Conservation (phyloP, 2,329 filamentous ascomycete genomes). For the Dothistroma pini region DNA sequence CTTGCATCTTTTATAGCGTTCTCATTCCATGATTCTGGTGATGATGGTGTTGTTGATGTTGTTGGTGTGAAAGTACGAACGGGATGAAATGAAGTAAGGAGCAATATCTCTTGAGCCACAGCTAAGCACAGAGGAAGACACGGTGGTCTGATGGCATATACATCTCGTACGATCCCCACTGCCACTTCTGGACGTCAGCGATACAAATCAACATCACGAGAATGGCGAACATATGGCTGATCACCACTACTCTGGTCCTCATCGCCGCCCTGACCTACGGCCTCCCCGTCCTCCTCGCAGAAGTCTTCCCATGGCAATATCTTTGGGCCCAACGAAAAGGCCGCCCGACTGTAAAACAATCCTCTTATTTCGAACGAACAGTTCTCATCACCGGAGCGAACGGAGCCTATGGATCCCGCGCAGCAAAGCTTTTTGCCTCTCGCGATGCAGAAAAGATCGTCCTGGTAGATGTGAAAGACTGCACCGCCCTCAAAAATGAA, state of each 20-base stretch:
- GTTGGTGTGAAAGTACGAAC: too few species aligned
- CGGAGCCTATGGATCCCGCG: slow-evolving; percentile 14
- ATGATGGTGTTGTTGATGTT: too few species aligned
- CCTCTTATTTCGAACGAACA: slow-evolving; percentile 8
- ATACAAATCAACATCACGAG: neutral
- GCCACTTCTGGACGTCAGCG: neutral
- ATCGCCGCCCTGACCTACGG: neutral
- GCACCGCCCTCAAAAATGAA: slow-evolving; percentile 7
- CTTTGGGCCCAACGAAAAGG: slow-evolving; percentile 9
- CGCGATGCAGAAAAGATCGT: slow-evolving; percentile 10
- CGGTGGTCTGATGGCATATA: too few species aligned
- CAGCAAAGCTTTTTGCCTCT: slow-evolving; percentile 8
- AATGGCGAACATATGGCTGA: neutral
- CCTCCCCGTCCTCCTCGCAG: slow-evolving; percentile 10
- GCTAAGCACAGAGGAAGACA: too few species aligned
- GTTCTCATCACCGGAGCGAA: slow-evolving; percentile 11
- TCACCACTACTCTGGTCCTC: neutral
- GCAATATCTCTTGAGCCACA: too few species aligned
- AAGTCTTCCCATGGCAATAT: slow-evolving; percentile 11
- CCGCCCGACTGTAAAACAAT: slow-evolving; percentile 4
- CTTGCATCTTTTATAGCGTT: too few species aligned
- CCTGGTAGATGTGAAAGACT: slow-evolving; percentile 14
- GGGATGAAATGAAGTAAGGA: too few species aligned
- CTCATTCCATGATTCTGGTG: too few species aligned
- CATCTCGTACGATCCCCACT: neutral